These are phyloP conservation scores for Hericium rajendrae DNA, from an alignment of 768 basidiomycete species.

Conservation along the genomic window DNA sequence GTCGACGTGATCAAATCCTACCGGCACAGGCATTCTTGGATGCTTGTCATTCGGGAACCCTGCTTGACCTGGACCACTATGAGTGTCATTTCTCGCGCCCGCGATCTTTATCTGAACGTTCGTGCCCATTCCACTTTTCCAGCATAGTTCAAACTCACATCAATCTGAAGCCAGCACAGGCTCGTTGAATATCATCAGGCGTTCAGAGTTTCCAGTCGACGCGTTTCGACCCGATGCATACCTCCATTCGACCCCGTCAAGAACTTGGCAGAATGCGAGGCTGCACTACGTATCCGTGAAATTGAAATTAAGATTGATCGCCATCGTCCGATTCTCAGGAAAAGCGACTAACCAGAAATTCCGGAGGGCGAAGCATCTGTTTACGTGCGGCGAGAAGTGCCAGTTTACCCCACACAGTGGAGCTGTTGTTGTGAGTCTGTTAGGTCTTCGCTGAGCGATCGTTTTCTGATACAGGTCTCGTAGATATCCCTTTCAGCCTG, in stretches of 20 bases:
- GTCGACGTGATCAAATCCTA: neutral
- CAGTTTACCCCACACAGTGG: neutral
- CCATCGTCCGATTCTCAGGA: neutral
- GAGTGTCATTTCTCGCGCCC: conserved; percentile 2
- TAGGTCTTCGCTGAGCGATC: neutral
- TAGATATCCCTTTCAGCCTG: conserved; percentile 9
- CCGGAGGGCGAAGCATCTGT: neutral
- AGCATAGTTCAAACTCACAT: neutral
- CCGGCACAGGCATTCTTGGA: conserved; percentile 14
- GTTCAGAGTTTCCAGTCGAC: neutral
- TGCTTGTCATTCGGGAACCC: conserved; percentile 14
- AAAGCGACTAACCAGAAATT: neutral
- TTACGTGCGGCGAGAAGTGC: neutral
- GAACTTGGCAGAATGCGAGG: no score
- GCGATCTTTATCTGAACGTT: neutral
- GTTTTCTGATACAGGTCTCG: neutral
- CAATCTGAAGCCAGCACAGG: neutral
- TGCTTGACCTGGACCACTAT: conserved; percentile 14
- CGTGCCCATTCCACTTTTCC: neutral
- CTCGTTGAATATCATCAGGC: neutral
- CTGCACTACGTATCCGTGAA: neutral
- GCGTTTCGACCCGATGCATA: neutral
- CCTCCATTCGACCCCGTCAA: neutral
- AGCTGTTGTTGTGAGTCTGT: conserved; percentile 5
- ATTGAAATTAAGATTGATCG: neutral